Evolutionary conservation across 768 basidiomycete genomes (phyloP).

Genomic region (Termitomyces sp.): DNA sequence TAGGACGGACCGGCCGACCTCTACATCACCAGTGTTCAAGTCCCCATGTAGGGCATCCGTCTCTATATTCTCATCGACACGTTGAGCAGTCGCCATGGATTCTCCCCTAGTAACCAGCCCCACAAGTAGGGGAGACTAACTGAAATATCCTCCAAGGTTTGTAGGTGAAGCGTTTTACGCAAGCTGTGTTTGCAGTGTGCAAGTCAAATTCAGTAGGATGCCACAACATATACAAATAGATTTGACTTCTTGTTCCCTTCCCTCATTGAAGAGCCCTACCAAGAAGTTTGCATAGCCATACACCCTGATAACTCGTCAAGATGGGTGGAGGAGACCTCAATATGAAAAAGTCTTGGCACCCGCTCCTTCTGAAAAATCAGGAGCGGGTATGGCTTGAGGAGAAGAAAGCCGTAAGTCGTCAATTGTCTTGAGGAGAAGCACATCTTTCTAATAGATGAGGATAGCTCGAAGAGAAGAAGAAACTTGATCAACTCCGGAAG

Average conservation of each 20-base stretch:
- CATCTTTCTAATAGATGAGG: constrained; percentile 13
- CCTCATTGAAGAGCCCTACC: not conserved
- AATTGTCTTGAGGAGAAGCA: not conserved
- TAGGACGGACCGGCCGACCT: constrained; percentile 17
- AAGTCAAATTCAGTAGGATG: not conserved
- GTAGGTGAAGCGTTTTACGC: too few relatives aligned
- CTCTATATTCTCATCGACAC: constrained; percentile 24
- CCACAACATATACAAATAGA: not conserved
- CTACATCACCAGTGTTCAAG: constrained; percentile 19
- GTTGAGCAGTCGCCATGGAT: constrained; percentile 14
- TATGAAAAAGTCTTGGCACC: constrained; percentile 99
- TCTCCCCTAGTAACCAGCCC: not conserved
- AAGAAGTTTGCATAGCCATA: not conserved
- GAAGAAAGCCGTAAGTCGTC: constrained; percentile 79
- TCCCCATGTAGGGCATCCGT: constrained; percentile 33
- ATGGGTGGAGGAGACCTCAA: constrained; percentile 99
- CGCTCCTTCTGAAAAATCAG: constrained; percentile 97
- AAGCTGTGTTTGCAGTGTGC: too few relatives aligned
- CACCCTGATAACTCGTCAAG: constrained; percentile 37
- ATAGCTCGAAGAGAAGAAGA: constrained; percentile 98
- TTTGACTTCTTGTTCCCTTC: not conserved
- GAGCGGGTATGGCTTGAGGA: constrained; percentile 99
- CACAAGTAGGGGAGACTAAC: not conserved
- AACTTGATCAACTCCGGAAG: constrained; percentile 92
- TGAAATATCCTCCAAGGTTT: not conserved